Conservation (phyloP, 345 rosid genomes). For the Gossypium thurberi region DNA sequence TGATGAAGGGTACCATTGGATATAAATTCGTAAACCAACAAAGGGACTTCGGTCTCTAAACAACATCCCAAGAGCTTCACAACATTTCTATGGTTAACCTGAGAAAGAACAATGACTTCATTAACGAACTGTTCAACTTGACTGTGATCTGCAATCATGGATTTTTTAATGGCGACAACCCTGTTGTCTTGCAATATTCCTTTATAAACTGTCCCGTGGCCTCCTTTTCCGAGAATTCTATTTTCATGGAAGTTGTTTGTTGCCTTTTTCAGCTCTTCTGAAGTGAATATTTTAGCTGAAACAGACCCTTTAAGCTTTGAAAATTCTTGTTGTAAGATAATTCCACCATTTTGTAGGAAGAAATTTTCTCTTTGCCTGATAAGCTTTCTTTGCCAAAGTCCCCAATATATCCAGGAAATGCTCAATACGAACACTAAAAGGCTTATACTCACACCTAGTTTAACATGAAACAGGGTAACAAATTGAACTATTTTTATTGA, state of each 20-base stretch:
- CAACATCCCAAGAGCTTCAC: slow-evolving; percentile 25
- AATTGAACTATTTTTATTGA: too few relatives aligned
- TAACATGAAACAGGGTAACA: neutral
- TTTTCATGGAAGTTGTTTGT: slow-evolving; percentile 25
- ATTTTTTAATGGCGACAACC: slow-evolving; percentile 22
- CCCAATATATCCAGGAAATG: slow-evolving; percentile 10
- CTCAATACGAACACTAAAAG: neutral
- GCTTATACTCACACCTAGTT: slow-evolving; percentile 11
- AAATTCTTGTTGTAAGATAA: slow-evolving; percentile 17
- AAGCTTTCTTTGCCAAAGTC: slow-evolving; percentile 10
- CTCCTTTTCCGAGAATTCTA: slow-evolving; percentile 30
- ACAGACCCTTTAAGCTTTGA: neutral
- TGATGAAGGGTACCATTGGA: slow-evolving; percentile 18
- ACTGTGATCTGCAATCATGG: slow-evolving; percentile 4
- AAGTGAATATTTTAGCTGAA: slow-evolving; percentile 15
- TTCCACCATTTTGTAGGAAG: slow-evolving; percentile 25
- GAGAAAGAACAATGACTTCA: slow-evolving; percentile 22
- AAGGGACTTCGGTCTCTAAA: slow-evolving; percentile 23
- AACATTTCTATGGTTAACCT: slow-evolving; percentile 23
- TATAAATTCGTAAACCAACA: slow-evolving; percentile 24
- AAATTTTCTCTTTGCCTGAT: slow-evolving; percentile 13
- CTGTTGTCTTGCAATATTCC: slow-evolving; percentile 11
- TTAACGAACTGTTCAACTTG: slow-evolving; percentile 25
- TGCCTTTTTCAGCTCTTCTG: slow-evolving; percentile 28
- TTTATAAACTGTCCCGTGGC: slow-evolving; percentile 26